Evolutionary conservation across 2,329 filamentous ascomycete genomes (phyloP).

Genomic region (Fusarium pseudocircinatum): DNA sequence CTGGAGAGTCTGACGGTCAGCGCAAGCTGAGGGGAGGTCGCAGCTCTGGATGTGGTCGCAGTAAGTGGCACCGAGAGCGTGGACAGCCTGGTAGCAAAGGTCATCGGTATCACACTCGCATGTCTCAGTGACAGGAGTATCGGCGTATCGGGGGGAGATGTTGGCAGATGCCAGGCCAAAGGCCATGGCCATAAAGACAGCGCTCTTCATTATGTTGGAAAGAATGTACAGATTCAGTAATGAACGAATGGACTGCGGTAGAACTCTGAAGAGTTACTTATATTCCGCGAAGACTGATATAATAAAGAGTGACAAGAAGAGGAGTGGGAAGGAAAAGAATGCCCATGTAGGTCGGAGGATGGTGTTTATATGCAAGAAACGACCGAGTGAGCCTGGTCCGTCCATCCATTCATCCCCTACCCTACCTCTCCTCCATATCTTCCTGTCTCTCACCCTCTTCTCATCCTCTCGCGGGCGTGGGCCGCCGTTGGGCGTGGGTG

Average conservation of each 20-base stretch:
- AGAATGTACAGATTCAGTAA: constrained; percentile 40
- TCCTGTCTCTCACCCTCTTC: constrained; percentile 1
- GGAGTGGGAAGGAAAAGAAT: constrained; percentile 1
- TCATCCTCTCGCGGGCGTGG: constrained; percentile 14
- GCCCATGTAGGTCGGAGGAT: constrained; percentile 9
- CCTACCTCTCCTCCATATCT: constrained; percentile 8
- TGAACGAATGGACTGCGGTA: constrained; percentile 44
- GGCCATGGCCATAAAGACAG: constrained; percentile 44
- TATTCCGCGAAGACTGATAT: constrained; percentile 28
- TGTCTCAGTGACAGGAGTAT: neutral
- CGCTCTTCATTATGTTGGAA: constrained; percentile 48
- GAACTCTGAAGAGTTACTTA: constrained; percentile 37
- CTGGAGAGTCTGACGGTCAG: neutral
- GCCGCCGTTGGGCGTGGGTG: constrained; percentile 17
- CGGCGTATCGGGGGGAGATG: no score
- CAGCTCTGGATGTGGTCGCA: neutral
- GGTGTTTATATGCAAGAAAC: constrained; percentile 38
- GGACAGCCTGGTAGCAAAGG: constrained; percentile 2
- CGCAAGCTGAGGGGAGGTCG: neutral
- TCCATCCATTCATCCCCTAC: constrained; percentile 6
- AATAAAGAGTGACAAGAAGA: constrained; percentile 34
- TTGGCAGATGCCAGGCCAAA: constrained; percentile 40
- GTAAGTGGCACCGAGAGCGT: fast-evolving
- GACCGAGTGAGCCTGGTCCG: neutral
- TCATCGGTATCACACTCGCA: constrained; percentile 18